Conservation (phyloP, 2,329 filamentous ascomycete genomes). For the Hypoxylon sp. region DNA sequence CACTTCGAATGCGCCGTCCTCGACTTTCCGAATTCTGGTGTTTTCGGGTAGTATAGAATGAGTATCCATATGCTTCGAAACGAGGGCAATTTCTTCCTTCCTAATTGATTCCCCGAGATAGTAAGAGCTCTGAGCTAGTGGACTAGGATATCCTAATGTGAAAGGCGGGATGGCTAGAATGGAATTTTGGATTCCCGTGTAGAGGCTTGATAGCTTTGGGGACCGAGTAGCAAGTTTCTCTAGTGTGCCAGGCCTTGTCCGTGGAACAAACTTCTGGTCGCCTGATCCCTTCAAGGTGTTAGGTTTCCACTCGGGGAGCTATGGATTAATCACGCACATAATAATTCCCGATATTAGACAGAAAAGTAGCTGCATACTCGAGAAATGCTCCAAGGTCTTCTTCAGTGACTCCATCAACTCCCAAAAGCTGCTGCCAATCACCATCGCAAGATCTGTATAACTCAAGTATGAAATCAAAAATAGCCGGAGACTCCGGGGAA, state of each 20-base stretch:
- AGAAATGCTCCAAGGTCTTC: conserved; percentile 66
- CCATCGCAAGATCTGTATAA: conserved; percentile 65
- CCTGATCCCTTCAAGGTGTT: conserved; percentile 61
- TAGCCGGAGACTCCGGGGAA: conserved; percentile 69
- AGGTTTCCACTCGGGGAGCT: conserved; percentile 6
- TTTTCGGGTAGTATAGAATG: conserved; percentile 70
- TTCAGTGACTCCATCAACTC: conserved; percentile 50
- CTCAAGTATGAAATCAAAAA: conserved; percentile 72
- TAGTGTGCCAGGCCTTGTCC: conserved; percentile 59
- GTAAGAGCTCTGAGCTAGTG: conserved; percentile 68
- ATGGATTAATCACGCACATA: conserved; percentile 56
- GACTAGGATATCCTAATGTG: conserved; percentile 69
- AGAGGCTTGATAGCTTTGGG: conserved; percentile 58
- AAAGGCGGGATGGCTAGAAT: conserved; percentile 66
- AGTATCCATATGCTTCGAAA: conserved; percentile 66
- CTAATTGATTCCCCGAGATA: conserved; percentile 62
- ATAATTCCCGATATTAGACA: conserved; percentile 73
- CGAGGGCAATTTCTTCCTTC: conserved; percentile 66
- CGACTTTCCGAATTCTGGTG: conserved; percentile 65
- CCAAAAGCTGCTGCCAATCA: conserved; percentile 64
- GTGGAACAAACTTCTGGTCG: conserved; percentile 72
- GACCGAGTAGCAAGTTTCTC: conserved; percentile 60
- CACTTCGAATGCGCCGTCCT: conserved; percentile 60
- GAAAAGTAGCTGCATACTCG: conserved; percentile 69
- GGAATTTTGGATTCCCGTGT: conserved; percentile 59